Percentiles rank a stretch among this genome's conserved stretches.
Evolutionary conservation across 306 rosid species (phyloP).

Genomic region (Castanopsis chinensis): DNA sequence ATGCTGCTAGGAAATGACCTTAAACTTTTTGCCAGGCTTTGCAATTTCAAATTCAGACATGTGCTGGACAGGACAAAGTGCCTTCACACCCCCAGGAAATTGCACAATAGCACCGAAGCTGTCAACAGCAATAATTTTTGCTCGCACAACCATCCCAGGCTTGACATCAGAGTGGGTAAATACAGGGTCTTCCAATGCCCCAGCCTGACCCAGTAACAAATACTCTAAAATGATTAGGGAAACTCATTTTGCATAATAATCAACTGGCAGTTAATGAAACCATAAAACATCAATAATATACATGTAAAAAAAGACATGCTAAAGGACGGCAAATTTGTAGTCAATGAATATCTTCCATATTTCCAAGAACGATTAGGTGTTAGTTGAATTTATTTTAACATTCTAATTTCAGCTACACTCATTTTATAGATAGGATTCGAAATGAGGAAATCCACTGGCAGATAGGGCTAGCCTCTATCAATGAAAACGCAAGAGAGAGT

Average conservation of each 20-base stretch:
- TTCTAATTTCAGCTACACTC: too few relatives aligned
- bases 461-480: too few relatives aligned
- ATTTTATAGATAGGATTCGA: too few relatives aligned
- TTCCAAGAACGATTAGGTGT: not conserved
- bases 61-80: constrained; percentile 87
- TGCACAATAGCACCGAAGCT: constrained; percentile 90
- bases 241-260: not conserved
- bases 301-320: not conserved
- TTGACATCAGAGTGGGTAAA: constrained; percentile 86
- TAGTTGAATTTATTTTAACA: not conserved
- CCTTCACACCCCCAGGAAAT: constrained; percentile 97
- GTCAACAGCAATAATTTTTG: constrained; percentile 76
- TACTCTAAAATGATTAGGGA: constrained; percentile 10
- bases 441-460: too few relatives aligned
- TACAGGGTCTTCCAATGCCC: constrained; percentile 83
- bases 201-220: constrained; percentile 47
- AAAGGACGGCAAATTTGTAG: not conserved
- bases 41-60: constrained; percentile 97
- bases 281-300: constrained; percentile 1
- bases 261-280: not conserved
- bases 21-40: constrained; percentile 81
- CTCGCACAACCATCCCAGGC: constrained; percentile 91
- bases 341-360: not conserved
- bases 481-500: too few relatives aligned
- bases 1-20: constrained; percentile 47